These are phyloP conservation scores for Astrephomene gubernaculifera DNA, from an alignment of 139 green algal genomes.

Conservation along the genomic window DNA sequence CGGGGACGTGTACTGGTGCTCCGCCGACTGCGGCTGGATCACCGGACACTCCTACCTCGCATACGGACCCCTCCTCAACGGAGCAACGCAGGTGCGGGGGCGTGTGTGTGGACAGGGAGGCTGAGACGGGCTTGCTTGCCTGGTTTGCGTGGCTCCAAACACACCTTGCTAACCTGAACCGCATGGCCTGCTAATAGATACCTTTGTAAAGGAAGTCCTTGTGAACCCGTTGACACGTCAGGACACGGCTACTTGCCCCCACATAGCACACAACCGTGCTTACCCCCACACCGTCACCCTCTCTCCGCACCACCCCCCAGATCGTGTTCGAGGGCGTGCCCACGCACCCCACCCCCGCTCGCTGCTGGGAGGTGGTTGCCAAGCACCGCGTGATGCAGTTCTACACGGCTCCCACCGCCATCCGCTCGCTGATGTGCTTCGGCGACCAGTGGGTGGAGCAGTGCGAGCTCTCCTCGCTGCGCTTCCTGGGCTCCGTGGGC, in stretches of 20 bases:
- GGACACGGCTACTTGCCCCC: neutral
- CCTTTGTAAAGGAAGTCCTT: too few relatives aligned
- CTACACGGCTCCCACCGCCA: constrained; percentile 97
- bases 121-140: neutral
- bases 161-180: neutral
- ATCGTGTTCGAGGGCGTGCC: constrained; percentile 97
- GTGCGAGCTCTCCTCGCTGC: constrained; percentile 71
- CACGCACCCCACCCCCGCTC: constrained; percentile 86
- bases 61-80: constrained; percentile 91
- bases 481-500: constrained; percentile 94
- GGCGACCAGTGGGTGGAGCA: constrained; percentile 76
- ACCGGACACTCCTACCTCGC: constrained; percentile 91
- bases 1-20: constrained; percentile 96
- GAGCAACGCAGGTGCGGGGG: constrained; percentile 70
- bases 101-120: neutral
- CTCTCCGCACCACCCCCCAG: constrained; percentile 16
- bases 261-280: neutral
- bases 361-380: constrained; percentile 94
- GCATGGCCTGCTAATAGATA: neutral
- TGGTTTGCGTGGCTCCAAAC: neutral
- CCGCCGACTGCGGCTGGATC: constrained; percentile 98
- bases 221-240: too few relatives aligned
- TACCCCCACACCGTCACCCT: neutral
- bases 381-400: constrained; percentile 92
- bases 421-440: constrained; percentile 88